Percentiles rank a stretch among this genome's conserved stretches.
phyloP scores from a whole-genome alignment of 352 stramenopile genomes.

The Pythium biforme region DNA sequence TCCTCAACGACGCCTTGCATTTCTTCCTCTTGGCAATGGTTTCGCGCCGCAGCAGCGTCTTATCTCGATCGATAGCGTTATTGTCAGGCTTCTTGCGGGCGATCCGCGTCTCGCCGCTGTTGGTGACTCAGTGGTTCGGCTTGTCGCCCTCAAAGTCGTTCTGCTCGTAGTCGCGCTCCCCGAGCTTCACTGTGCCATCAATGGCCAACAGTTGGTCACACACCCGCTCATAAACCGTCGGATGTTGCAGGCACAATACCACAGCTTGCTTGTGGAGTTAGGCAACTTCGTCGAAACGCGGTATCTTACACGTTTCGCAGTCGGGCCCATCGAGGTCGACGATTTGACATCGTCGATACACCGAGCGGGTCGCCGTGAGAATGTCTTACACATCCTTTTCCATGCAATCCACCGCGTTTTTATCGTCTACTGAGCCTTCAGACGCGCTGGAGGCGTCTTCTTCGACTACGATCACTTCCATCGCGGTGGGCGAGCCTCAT shows the following conservation, averaged over 20 bases:
- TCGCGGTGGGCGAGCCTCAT: neutral
- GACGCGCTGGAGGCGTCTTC: neutral
- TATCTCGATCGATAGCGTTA: neutral
- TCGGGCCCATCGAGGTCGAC: constrained; percentile 13
- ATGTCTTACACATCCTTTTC: constrained; percentile 7
- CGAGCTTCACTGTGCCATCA: constrained; percentile 12
- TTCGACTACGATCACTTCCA: neutral
- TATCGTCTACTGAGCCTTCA: neutral
- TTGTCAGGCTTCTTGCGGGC: neutral
- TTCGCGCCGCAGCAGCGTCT: no score
- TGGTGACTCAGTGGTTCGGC: constrained; percentile 5
- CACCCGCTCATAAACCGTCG: constrained; percentile 1
- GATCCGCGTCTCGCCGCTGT: neutral
- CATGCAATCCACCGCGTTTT: constrained; percentile 2
- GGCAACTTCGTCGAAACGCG: constrained; percentile 8
- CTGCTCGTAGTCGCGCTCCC: constrained; percentile 17
- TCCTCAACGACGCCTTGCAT: neutral
- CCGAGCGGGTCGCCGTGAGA: constrained; percentile 4
- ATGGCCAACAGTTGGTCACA: constrained; percentile 6
- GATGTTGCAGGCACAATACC: neutral
- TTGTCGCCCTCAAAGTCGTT: constrained; percentile 18
- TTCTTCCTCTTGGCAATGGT: no score
- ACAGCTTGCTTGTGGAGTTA: constrained; percentile 11
- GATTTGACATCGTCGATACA: constrained; percentile 3
- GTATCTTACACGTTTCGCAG: constrained; percentile 3